Evolutionary conservation across 2,329 filamentous ascomycete genomes (phyloP), one percentile per base, ranked within the genome.

Genomic region (Cladorrhinum sp.): DNA sequence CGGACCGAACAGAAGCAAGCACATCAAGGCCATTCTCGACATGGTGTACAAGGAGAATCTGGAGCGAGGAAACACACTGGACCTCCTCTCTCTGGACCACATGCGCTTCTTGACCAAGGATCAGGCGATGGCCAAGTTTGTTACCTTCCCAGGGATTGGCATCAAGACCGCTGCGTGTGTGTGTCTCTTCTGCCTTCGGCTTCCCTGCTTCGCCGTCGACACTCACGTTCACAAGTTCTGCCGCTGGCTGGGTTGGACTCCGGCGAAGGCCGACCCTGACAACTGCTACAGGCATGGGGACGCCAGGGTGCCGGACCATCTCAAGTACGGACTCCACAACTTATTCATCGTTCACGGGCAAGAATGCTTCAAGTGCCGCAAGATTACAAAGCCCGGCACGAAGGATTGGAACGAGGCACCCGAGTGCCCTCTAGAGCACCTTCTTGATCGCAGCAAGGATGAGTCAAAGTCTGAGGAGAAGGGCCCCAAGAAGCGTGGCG

Each of bases 1-100:
- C 1, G 88, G 86, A 2, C 81, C 83, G n/a, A 79, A 80, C 16
- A 95, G 93, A 73, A 87, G 85, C 62, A 86, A 82, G 57, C 80
- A 87, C 65, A 91, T 96, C 69, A 92, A 93, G 71, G 74, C 76
- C 16, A 91, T 91, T 36, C 78, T 96, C 8, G 83, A 91, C 56
- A 85, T 86, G 73, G 88, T 92, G 0, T 86, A 89, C 69, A 77
- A 85, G 50, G 86, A 91, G 66, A 91, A 76, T 6, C 73, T 84
- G 4, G 74, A 80, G 49, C 76, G 76, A 2, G 28, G 20, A 12
- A 20, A 51, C 3, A 42, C 39, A 1, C 33, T 24, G 1, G 26
- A 67, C 14, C 49, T 63, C 39, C 80, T 92, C 3, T 79, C 80
- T 0, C 74, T 86, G 18, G 80, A 85, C 58, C 75, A 84, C 68